phyloP scores from a whole-genome alignment of 257 asterid genomes.

The Solanum clarkiae region DNA sequence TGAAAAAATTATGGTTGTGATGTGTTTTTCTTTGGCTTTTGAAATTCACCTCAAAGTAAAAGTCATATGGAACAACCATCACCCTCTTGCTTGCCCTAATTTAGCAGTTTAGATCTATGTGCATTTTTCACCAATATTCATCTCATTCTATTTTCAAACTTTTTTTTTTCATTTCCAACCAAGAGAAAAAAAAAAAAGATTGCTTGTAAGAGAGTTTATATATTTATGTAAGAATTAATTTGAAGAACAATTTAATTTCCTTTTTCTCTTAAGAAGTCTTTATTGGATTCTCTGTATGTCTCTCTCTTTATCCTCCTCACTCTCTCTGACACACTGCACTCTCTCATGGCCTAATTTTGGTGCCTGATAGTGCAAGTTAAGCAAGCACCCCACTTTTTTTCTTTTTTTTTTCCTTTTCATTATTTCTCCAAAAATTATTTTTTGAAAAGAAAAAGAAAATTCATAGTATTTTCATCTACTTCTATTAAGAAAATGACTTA shows the following conservation, averaged over 20 bases:
- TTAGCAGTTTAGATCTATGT: constrained; percentile 4
- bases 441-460: neutral
- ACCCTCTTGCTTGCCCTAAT: constrained; percentile 14
- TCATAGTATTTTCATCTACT: neutral
- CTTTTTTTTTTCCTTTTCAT: neutral
- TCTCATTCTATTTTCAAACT: neutral
- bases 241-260: neutral
- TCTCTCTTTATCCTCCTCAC: constrained; percentile 29
- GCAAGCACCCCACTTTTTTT: constrained; percentile 46
- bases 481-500: neutral
- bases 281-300: neutral
- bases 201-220: neutral
- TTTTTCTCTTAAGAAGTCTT: neutral
- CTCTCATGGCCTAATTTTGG: constrained; percentile 73
- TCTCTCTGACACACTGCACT: constrained; percentile 38
- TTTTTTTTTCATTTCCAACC: neutral
- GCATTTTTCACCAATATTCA: neutral
- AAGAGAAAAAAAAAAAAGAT: neutral
- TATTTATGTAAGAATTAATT: neutral
- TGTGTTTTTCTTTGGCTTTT: neutral
- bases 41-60: neutral
- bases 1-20: too few relatives aligned
- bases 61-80: neutral
- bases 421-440: neutral
- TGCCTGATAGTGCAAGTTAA: constrained; percentile 94